Base-by-base conservation (phyloP, 2,329 filamentous ascomycete species). In the Fusarium torreyae region DNA sequence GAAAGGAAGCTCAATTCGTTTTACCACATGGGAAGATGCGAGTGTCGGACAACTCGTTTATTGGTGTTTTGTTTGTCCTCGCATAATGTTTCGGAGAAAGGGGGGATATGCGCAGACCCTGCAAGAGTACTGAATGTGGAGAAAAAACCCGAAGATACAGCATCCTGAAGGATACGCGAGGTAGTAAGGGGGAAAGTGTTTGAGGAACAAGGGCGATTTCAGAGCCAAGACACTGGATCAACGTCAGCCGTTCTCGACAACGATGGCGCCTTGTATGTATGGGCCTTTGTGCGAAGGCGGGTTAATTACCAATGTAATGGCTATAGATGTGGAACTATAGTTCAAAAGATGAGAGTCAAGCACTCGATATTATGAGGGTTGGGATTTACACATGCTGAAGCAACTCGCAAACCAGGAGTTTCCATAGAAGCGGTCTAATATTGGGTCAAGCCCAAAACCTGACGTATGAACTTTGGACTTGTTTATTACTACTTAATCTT, bases 261-360 rank as follows among this genome's bases (percentile, higher is more conserved):
- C 40, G 39, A 38, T 50, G 40, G 31, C 39, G 34, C 5, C 45
- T n/a, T 54, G 17, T 34, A 46, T 46, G 62, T 34, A 39, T 36
- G 34, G 38, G 31, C 48, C n/a, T 52, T 18, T 31, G 26, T 52
- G 26, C 28, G 17, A 26, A n/a, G 43, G 38, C 34, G 40, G 51
- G 24, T 18, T 53, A 45, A 53, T 50, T 33, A 52, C 28, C 33
- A 45, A 45, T 49, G 45, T 53, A 60, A 52, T 51, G 43, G 20
- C 46, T 61, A 56, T 56, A 64, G 44, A 60, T 28, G 39, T 48
- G 20, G 14, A 59, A 38, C 44, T 68, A 61, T 56, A 55, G 54
- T 46, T 52, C 18, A 50, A 55, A 44, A 43, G 26, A 60, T 24
- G 24, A 39, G 26, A 58, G 57, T 43, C 45, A 38, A 50, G 42